Base-by-base conservation (phyloP, 352 stramenopile species). In the Phytopythium litorale region DNA sequence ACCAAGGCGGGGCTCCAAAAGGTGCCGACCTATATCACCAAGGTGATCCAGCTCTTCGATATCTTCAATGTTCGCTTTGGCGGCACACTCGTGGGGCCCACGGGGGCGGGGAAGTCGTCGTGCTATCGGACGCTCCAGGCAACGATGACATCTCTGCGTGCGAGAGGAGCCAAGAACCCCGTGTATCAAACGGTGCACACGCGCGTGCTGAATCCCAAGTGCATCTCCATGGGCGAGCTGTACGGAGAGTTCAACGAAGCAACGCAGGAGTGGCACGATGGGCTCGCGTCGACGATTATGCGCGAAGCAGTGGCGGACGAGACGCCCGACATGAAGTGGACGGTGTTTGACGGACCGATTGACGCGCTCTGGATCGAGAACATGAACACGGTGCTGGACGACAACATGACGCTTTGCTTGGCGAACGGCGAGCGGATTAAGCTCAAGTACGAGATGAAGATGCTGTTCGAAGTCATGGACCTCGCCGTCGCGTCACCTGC, bases 341-440 rank as follows among this genome's bases (percentile, higher is more conserved):
- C 87, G 0, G 85, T 98, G 7, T 98, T 98, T 38, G 93, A 98
- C 62, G 93, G 93, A 2, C 93, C 93, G 12, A 97, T 98, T 56
- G 93, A 98, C 66, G 89, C 93, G n/a, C 70, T 98, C 9, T 98
- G 93, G 93, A 98, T 98, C 45, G 93, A 98, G 66, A 98, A 98
- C 70, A 97, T 98, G 91, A 98, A 98, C 75, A 98, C 93, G 2
- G 93, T 98, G 0, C 66, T 98, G 7, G 93, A 98, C 63, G 93
- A 98, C 71, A 98, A 98, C 67, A 98, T 97, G 92, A 98, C 88
- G 7, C 70, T 98, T 12, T 98, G 92, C 61, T 76, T 98, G 0
- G 90, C 92, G 0, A 98, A 98, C 63, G 94, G 93, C 50, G 92
- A 98, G 68, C 79, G 92, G 3, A 98, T 98, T 58, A 91, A 91